Evolutionary conservation across 1,139 yeast species (phyloP).

Genomic region (Candida smagusa): DNA sequence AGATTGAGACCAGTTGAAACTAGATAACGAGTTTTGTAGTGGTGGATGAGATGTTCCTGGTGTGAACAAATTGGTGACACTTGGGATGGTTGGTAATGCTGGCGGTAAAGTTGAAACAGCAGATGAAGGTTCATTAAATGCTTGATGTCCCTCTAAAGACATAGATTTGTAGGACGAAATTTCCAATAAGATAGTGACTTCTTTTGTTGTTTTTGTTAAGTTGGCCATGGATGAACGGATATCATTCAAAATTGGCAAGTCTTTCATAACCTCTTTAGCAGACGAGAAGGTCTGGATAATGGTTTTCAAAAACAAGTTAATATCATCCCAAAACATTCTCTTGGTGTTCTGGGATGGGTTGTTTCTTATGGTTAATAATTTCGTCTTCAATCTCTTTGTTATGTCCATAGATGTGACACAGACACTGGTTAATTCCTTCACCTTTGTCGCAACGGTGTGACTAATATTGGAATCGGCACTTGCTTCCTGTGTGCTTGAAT

Average conservation of each 20-base stretch:
- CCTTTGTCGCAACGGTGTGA: constrained; percentile 54
- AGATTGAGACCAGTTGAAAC: constrained; percentile 9
- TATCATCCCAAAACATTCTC: constrained; percentile 79
- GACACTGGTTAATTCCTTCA: constrained; percentile 75
- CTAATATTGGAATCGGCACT: constrained; percentile 16
- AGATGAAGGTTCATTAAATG: background rate
- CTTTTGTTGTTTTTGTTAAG: constrained; percentile 84
- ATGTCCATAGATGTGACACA: constrained; percentile 80
- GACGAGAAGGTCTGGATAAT: constrained; percentile 80
- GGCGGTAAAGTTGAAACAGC: constrained; percentile 17
- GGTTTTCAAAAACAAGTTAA: constrained; percentile 77
- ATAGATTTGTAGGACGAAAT: constrained; percentile 41
- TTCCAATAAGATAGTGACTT: constrained; percentile 79
- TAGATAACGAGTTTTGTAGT: constrained; percentile 20
- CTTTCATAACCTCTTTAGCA: constrained; percentile 79
- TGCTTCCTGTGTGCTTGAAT: constrained; percentile 10
- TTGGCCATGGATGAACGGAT: constrained; percentile 77
- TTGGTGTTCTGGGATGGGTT: constrained; percentile 56
- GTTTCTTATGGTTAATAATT: constrained; percentile 51
- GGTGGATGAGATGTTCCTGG: constrained; percentile 31
- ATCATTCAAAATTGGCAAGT: constrained; percentile 74
- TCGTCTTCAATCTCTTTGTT: constrained; percentile 62
- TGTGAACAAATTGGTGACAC: constrained; percentile 34
- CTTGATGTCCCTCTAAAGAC: constrained; percentile 14
- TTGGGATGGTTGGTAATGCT: constrained; percentile 27